Evolutionary conservation across 2,329 filamentous ascomycete species (phyloP), one percentile per base, ranked within the genome.

Genomic region (Monosporascus sp.): DNA sequence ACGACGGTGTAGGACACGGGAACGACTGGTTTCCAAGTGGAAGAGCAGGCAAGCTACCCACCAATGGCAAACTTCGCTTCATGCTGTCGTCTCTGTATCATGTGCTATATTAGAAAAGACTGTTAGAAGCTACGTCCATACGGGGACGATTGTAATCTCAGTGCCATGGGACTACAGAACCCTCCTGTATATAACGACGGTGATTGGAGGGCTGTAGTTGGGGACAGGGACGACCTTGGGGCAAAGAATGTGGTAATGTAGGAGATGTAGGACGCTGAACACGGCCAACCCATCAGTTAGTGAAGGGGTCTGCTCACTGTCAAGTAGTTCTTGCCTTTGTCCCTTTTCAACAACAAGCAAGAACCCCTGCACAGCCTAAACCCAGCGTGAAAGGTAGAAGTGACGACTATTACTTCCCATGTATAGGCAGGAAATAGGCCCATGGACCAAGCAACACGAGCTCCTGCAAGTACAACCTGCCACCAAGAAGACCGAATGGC

Each of bases 21-120:
- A 55, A 58, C 43, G 49, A 18, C 44, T 59, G 63, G 26, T 61
- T 58, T 38, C 58, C 52, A 14, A 61, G 26, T 11, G 51, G 31
- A 35, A 63, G 45, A 47, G 55, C 48, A 26, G 62, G 57, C 54
- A 59, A 53, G 47, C 57, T 63, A 40, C 54, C 55, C 18, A 37
- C 48, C 37, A 50, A 20, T 22, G 58, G 56, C 53, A 63, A 57
- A 50, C 58, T 57, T 48, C 63, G 61, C 57, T 58, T 68, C 62
- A 67, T 64, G 53, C 59, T 61, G 52, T 37, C 28, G 40, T 35
- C 35, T 45, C 37, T 51, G 24, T 17, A 37, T 55, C 55, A 46
- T 46, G 24, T 31, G n/a, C 18, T 17, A 18, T n/a, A 24, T 8
- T 46, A 17, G 40, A 37, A 44, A 46, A 7, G 49, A 45, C 49